Evolutionary conservation across 2,329 filamentous ascomycete genomes (phyloP).

Genomic region (Anisogramma anomala): DNA sequence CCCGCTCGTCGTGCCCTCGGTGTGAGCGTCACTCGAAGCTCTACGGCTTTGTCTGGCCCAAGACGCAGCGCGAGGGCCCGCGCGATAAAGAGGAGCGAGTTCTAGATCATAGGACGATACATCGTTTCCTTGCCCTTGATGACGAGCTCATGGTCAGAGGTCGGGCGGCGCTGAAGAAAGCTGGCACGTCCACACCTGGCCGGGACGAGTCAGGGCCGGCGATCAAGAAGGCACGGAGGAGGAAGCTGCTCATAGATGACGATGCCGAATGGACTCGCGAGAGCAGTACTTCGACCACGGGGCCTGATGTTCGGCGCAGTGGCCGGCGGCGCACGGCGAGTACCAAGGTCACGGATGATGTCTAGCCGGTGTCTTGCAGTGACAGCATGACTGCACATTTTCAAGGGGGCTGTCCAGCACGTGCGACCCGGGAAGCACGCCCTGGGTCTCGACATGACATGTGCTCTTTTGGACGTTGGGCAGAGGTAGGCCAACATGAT

Average conservation of each 20-base stretch:
- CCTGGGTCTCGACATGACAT: too few species aligned
- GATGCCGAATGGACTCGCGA: not conserved
- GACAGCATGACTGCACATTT: not conserved
- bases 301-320: constrained; percentile 7
- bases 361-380: not conserved
- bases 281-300: not conserved
- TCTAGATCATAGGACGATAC: constrained; percentile 75
- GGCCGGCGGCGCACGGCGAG: constrained; percentile 9
- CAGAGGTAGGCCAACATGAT: too few species aligned
- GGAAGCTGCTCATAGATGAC: not conserved
- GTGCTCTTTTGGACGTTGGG: too few species aligned
- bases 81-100: constrained; percentile 61
- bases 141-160: constrained; percentile 51
- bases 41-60: constrained; percentile 92
- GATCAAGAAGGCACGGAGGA: constrained; percentile 2
- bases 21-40: constrained; percentile 94
- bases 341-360: not conserved
- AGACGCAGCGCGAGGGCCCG: constrained; percentile 71
- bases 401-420: not conserved
- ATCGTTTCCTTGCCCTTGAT: constrained; percentile 66
- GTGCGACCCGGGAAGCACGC: not conserved
- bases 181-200: constrained; percentile 3
- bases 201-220: not conserved
- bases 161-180: constrained; percentile 15
- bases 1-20: constrained; percentile 72